Base-by-base conservation (phyloP, 495 filamentous ascomycete genomes). In the Annulohypoxylon stygium region DNA sequence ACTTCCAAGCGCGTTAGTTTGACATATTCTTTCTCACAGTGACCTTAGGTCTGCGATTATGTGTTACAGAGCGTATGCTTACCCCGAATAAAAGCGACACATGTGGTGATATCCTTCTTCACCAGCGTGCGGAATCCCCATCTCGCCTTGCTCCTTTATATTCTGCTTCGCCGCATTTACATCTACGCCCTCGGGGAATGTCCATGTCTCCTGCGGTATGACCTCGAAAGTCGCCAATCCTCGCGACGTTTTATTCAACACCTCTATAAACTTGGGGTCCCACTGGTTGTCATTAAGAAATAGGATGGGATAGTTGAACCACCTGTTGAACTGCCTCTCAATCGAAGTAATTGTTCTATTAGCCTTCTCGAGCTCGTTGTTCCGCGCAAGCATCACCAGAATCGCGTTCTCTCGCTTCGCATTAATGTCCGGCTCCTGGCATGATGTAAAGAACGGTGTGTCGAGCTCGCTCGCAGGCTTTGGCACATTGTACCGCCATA, bases 81-180 rank as follows among this genome's bases (percentile, higher is more conserved):
- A 95, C 93, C 96, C 96, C 41, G 96, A 99, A 83, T 97, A 98
- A 84, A 99, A 99, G 55, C 96, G 88, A 80, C 93, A 97, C 93
- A 97, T 97, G 83, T 97, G 93, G 78, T 99, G 96, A 78, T 99
- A 99, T 79, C 93, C 95, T 80, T 97, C 96, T 90, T 96, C 94
- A 9, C 96, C 96, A 78, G 93, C 96, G 78, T 99, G 97, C 87
- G 95, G 93, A 73, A 97, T 94, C 23, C 94, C 94, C 60, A 86
- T 85, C 81, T 94, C 89, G 66, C 93, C 95, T 79, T 98, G 96
- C 78, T 92, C 90, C 50, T 89, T 84, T 70, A 99, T 94, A 59
- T 90, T 93, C 80, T 96, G 89, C 80, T 90, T 92, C 57, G 95
- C 96, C 34, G 92, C 90, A 65, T 90, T 88, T 23, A 86, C 82